These are phyloP conservation scores for Elongisporangium senticosum DNA, from an alignment of 352 stramenopile genomes.

Conservation along the genomic window DNA sequence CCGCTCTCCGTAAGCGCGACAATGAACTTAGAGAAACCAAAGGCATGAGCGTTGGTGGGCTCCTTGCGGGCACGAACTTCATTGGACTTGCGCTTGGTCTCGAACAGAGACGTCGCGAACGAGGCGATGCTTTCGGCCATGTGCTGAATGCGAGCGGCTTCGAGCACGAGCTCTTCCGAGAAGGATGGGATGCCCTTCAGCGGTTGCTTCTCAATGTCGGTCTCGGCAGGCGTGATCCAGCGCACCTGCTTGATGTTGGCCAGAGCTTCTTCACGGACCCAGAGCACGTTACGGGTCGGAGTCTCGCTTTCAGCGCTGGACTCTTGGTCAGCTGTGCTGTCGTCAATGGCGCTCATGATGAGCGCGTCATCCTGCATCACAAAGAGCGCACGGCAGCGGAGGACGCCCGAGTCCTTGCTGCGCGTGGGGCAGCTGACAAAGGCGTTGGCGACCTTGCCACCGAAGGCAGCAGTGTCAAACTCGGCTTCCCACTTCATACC, in stretches of 20 bases:
- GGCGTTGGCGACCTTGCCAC: conserved; percentile 34
- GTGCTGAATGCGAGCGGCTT: conserved; percentile 47
- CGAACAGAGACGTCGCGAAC: conserved; percentile 49
- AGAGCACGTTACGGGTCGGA: conserved; percentile 33
- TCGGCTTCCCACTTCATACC: conserved; percentile 37
- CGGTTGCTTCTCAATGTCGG: conserved; percentile 68
- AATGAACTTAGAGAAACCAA: conserved; percentile 83
- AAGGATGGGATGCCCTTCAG: conserved; percentile 73
- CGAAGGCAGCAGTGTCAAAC: conserved; percentile 45
- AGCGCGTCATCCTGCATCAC: conserved; percentile 70
- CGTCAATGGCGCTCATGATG: conserved; percentile 38
- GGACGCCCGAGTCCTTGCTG: conserved; percentile 40
- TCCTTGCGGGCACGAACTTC: conserved; percentile 38
- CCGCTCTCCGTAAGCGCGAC: conserved; percentile 67
- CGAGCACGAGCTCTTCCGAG: conserved; percentile 55
- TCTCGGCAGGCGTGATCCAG: conserved; percentile 76
- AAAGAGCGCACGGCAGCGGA: conserved; percentile 52
- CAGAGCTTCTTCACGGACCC: conserved; percentile 74
- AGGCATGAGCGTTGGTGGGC: conserved; percentile 64
- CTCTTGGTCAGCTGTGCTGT: conserved; percentile 1
- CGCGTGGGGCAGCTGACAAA: conserved; percentile 54
- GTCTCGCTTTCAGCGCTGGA: background rate
- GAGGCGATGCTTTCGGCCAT: conserved; percentile 37
- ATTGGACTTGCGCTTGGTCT: conserved; percentile 22
- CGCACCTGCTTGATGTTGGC: conserved; percentile 70